Base-by-base conservation (phyloP, 1,139 yeast species). In the Nadsonia commutata region DNA sequence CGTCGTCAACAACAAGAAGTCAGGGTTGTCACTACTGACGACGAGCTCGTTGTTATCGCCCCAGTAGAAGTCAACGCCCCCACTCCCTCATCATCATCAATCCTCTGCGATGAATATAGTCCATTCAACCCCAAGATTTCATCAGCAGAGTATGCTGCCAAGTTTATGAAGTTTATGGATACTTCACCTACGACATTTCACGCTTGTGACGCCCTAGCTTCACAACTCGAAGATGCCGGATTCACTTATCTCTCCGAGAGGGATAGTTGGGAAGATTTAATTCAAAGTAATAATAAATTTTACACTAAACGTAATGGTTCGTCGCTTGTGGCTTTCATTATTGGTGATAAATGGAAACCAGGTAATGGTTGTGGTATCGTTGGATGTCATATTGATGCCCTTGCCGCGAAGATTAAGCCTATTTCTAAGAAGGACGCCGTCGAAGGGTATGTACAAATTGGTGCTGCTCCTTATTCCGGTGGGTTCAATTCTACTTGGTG, bases 321-420 rank as follows among this genome's bases (percentile, higher is more conserved):
- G 2, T 80, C 94, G 1, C 65, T 86, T 31, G 77, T 84, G 50
- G 95, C 94, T 1, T 85, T 85, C 61, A 72, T 77, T 2, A 48
- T 63, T 20, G 79, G 86, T 18, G 88, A 86, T 39, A 59, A 73
- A 43, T 82, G 78, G 70, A 54, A 58, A 36, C 76, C 82, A 17
- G 94, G 94, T 11, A 44, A 40, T 3, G 90, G 94, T 8, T 68
- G 83, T 46, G 78, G 94, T 2, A 74, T 86, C 45, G 78, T 84
- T 41, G 95, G 94, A 9, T 88, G 93, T 8, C 96, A 86, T 58
- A 81, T 94, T 0, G 96, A 86, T 58, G 84, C 94, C 3, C 90
- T 94, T 18, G 77, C 84, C 40, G 48, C 55, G 41, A 47, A 49
- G 44, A 45, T 86, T 51, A 86, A 86, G 63, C 96, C 96, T 6